Evolutionary conservation across 331 rosid species (phyloP), one percentile per base, ranked within the genome.

Genomic region (Malus hybrid): DNA sequence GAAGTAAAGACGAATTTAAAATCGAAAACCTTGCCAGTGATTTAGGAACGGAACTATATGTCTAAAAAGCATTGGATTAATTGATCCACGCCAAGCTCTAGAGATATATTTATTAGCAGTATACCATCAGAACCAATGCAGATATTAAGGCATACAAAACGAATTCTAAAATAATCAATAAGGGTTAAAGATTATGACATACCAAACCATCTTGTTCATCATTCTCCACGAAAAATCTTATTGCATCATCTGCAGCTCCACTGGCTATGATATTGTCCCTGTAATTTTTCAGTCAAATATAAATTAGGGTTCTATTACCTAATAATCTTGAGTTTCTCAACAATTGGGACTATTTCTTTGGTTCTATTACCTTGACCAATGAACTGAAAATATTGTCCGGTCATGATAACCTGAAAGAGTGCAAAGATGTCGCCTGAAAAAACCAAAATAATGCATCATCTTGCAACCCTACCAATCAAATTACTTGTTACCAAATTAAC

Each of bases 191-290:
- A 61, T 54, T 71, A 44, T 39, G 66, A 18, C 76, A 81, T 81
- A 90, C 97, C 88, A 71, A 76, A 73, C 81, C 81, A 78, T 89
- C 87, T 31, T 56, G 67, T 73, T 89, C 92, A 32, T 73, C 50
- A 66, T 86, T 83, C 76, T 89, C 88, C 81, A 81, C 91, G 71
- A 93, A 93, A 80, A 91, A 81, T 20, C 89, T 83, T 50, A 93
- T 89, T 32, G 89, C 83, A 76, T 90, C 89, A 73, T 93, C 98
- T 54, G 97, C 97, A 67, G 97, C 96, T 83, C 97, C 98, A 85
- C 96, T 89, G 76, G 92, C 93, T 82, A 93, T 85, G 73, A 93
- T 89, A 63, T 90, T 94, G 42, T 88, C 88, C 70, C 98, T 93
- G 88, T 65, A 82, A 78, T 57, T 14, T 60, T 59, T 73, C 76